These are phyloP conservation scores for Myxozyma geophila DNA, from an alignment of 805 yeast genomes.

Conservation along the genomic window DNA sequence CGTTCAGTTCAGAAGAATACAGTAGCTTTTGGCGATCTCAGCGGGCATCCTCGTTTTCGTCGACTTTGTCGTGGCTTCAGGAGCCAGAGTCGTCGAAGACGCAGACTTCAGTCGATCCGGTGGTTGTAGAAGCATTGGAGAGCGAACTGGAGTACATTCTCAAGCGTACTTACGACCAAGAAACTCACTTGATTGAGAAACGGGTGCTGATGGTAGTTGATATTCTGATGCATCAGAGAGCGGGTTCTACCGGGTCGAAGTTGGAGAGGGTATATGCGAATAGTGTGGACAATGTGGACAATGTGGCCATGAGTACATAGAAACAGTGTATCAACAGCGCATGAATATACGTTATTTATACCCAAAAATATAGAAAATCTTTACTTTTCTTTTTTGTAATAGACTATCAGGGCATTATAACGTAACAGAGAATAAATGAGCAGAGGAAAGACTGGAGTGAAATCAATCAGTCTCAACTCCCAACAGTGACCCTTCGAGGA, in stretches of 20 bases:
- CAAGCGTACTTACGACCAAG: conserved; percentile 7
- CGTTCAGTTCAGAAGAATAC: neutral
- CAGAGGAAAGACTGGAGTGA: no score
- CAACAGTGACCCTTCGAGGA: no score
- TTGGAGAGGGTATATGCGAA: conserved; percentile 26
- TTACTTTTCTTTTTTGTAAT: no score
- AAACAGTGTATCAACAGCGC: no score
- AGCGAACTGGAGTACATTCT: neutral
- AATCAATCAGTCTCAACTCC: no score
- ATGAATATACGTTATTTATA: no score
- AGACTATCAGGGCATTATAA: no score
- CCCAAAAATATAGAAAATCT: no score
- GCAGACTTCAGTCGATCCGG: neutral
- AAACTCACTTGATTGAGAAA: conserved; percentile 22
- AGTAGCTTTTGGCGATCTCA: neutral
- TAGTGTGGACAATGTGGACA: neutral
- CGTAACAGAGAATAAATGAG: no score
- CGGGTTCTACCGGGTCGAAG: conserved; percentile 31
- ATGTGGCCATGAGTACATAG: no score
- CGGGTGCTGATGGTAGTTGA: conserved; percentile 38
- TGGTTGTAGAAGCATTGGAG: neutral
- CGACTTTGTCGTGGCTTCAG: no score
- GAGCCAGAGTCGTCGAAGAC: neutral
- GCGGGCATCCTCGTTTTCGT: neutral
- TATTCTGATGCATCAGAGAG: conserved; percentile 33